phyloP scores from a whole-genome alignment of 495 filamentous ascomycete species.

The Xylaria telfairii region DNA sequence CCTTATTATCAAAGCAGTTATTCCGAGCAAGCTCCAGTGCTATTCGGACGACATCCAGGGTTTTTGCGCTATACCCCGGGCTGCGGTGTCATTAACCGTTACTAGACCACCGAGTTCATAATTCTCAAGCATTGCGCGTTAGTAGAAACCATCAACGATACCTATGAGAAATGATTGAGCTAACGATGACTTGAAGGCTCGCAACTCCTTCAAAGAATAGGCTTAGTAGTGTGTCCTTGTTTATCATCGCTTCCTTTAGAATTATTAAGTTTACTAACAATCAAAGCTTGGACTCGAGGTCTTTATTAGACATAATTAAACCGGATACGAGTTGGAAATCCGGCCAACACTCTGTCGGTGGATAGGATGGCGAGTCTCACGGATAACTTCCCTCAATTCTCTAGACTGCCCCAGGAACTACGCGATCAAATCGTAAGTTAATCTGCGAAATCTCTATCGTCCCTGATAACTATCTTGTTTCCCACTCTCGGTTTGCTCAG shows the following conservation, averaged over 20 bases:
- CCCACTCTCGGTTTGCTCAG: neutral
- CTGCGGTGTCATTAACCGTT: neutral
- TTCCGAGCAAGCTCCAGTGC: neutral
- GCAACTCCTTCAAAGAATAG: neutral
- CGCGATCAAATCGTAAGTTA: conserved; percentile 35
- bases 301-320: neutral
- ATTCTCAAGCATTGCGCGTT: neutral
- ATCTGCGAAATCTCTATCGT: neutral
- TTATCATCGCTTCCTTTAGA: neutral
- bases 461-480: neutral
- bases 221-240: neutral
- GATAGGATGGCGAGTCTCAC: conserved; percentile 11
- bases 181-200: neutral
- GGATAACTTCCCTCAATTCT: conserved; percentile 36
- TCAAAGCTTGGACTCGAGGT: neutral
- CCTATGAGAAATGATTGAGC: neutral
- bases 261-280: neutral
- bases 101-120: neutral
- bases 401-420: conserved; percentile 36
- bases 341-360: neutral
- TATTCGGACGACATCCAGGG: neutral
- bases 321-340: neutral
- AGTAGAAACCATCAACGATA: neutral
- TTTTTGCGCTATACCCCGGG: neutral
- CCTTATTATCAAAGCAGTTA: neutral